Conservation (phyloP, 192 early-diverging fungal genomes). For the Podochytrium sp. region DNA sequence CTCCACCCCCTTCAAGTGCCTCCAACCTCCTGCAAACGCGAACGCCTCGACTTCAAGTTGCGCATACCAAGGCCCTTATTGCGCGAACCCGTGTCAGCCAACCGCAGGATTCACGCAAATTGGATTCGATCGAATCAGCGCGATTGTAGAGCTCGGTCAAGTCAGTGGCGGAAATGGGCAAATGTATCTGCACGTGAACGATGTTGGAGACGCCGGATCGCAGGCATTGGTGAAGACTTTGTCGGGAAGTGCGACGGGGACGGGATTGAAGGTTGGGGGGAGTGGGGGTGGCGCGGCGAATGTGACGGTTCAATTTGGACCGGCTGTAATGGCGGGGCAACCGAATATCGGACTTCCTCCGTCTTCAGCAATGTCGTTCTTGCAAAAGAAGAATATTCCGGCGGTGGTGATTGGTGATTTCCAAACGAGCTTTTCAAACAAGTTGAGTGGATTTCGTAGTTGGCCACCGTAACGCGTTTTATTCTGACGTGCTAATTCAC, state of each 20-base stretch:
- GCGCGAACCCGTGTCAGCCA: slow-evolving; percentile 65
- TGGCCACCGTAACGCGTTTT: not conserved
- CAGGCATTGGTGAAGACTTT: slow-evolving; percentile 34
- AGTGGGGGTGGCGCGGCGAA: slow-evolving; percentile 4
- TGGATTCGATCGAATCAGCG: slow-evolving; percentile 68
- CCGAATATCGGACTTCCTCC: slow-evolving; percentile 64
- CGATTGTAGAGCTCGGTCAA: slow-evolving; percentile 72
- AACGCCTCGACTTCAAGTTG: slow-evolving; percentile 41
- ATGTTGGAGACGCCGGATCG: slow-evolving; percentile 29
- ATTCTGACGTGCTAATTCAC: not conserved
- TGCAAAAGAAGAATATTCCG: slow-evolving; percentile 65
- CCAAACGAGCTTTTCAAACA: slow-evolving; percentile 53
- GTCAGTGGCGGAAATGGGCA: slow-evolving; percentile 40
- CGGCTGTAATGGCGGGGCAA: slow-evolving; percentile 50
- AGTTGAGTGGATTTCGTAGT: not conserved
- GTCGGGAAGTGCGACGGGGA: not conserved
- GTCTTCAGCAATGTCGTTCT: slow-evolving; percentile 71
- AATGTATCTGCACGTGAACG: slow-evolving; percentile 52
- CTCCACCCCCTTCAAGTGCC: slow-evolving; percentile 55
- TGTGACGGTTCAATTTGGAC: slow-evolving; percentile 33
- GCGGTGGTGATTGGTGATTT: slow-evolving; percentile 69
- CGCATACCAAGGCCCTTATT: slow-evolving; percentile 46
- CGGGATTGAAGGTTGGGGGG: not conserved
- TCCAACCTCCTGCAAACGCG: not conserved
- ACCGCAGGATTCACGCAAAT: slow-evolving; percentile 69